Evolutionary conservation across 164 flowering plant species (phyloP), one percentile per base, ranked within the genome.

Genomic region (Brasenia schreberi): DNA sequence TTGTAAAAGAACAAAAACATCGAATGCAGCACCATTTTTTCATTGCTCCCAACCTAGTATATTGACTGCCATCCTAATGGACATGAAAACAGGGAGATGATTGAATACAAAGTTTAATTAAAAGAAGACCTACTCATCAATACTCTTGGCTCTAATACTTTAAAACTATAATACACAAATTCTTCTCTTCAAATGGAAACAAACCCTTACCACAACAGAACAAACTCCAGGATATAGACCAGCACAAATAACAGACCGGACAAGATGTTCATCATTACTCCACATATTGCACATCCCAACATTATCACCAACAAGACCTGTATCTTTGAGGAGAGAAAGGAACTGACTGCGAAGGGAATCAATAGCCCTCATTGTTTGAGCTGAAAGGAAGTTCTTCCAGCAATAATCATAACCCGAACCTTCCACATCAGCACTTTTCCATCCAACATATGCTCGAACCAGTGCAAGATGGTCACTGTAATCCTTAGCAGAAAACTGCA

Each of bases 181-280:
- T 23, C 27, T 23, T 23, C 27, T 23, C 27, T 23, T 23, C 27
- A 23, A 23, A 23, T 23, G 27, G 27, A 23, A 23, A 23, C 27
- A 23, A 7, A 45, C 7, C 77, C 93, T 82, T 72, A 95, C 99
- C 88, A 92, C 81, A 71, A 89, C 84, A 18, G 97, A 91, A 75
- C 86, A 84, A 62, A 95, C 69, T 72, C 99, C 96, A 67, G 97
- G 99, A 80, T 83, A 92, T 61, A 95, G 83, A 61, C 99, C 99
- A 76, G 81, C 78, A 76, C 99, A 95, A 62, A 89, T 81, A 74
- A 92, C 75, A 68, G 97, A 92, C 70, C 94, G 85, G 66, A 88
- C 68, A 42, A 95, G 89, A 78, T 84, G 78, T 70, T 79, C 81
- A 72, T 89, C 96, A 73, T 84, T 69, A 72, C 92, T 85, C 96